phyloP scores from a whole-genome alignment of 176 grass and related monocot species.

The Oryza meridionalis region DNA sequence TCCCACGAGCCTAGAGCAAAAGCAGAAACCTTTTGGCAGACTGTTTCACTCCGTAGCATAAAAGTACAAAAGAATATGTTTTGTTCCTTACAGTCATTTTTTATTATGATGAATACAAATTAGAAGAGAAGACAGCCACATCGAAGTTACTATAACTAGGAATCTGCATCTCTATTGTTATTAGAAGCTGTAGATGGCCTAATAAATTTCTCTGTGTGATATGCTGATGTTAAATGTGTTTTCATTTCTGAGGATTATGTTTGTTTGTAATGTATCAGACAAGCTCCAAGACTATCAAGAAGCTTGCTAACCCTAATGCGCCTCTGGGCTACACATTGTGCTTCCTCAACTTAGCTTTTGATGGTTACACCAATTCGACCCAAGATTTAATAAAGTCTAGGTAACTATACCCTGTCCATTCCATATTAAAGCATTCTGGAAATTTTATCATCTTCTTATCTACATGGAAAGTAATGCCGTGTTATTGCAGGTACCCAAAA shows the following conservation, averaged over 20 bases:
- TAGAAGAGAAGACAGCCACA: not conserved
- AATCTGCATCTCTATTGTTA: not conserved
- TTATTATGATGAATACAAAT: not conserved
- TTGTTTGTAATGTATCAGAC: slow-evolving; percentile 58
- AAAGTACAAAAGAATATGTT: not conserved
- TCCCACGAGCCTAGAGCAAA: not conserved
- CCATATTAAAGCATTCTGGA: not conserved
- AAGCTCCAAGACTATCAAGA: slow-evolving; percentile 98
- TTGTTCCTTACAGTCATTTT: not conserved
- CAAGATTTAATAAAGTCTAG: slow-evolving; percentile 96
- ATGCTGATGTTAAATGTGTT: not conserved
- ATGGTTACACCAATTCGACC: slow-evolving; percentile 96
- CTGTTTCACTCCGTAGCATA: not conserved
- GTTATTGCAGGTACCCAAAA: slow-evolving; percentile 71
- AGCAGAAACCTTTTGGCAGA: not conserved
- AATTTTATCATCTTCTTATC: slow-evolving; percentile 12
- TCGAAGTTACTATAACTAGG: slow-evolving; percentile 9
- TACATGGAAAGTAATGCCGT: not conserved
- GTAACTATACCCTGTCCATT: slow-evolving; percentile 40
- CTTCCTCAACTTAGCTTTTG: slow-evolving; percentile 99
- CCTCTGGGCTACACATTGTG: slow-evolving; percentile 90
- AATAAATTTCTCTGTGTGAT: not conserved
- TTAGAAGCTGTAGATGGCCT: not conserved
- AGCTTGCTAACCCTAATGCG: slow-evolving; percentile 96
- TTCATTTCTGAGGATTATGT: slow-evolving; percentile 18